Evolutionary conservation across 768 basidiomycete species (phyloP).

Genomic region (Mycena pura): DNA sequence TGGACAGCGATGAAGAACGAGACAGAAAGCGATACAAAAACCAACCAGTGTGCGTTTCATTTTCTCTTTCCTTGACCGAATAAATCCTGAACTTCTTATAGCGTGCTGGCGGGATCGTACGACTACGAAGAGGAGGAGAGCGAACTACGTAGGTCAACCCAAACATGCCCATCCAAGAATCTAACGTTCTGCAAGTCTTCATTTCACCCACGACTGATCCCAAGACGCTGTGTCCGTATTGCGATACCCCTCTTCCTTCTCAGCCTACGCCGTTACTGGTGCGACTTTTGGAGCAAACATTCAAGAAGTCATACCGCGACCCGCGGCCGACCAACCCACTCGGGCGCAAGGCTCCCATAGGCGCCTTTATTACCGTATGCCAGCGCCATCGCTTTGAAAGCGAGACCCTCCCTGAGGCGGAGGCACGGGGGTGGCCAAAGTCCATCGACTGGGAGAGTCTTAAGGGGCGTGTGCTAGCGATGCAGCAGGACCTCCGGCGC

Average conservation of each 20-base stretch:
- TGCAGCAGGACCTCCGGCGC: slow-evolving; percentile 53
- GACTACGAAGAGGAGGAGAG: slow-evolving; percentile 18
- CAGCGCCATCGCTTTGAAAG: slow-evolving; percentile 83
- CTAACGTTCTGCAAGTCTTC: slow-evolving; percentile 48
- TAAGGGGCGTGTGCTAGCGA: slow-evolving; percentile 56
- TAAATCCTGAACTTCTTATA: background rate
- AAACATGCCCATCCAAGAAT: background rate
- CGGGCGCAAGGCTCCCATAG: slow-evolving; percentile 63
- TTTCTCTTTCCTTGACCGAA: background rate
- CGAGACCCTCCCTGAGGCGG: slow-evolving; percentile 73
- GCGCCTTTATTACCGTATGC: slow-evolving; percentile 70
- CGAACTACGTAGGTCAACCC: slow-evolving; percentile 13
- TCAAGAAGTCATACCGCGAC: slow-evolving; percentile 61
- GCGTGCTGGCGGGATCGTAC: slow-evolving; percentile 4
- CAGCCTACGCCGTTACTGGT: slow-evolving; percentile 64
- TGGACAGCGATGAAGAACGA: slow-evolving; percentile 20
- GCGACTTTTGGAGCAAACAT: slow-evolving; percentile 58
- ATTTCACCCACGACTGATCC: slow-evolving; percentile 64
- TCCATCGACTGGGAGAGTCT: slow-evolving; percentile 68
- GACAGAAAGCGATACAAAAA: slow-evolving; percentile 23
- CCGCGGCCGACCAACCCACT: slow-evolving; percentile 72
- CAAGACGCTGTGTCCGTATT: slow-evolving; percentile 78
- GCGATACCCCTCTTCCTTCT: slow-evolving; percentile 72
- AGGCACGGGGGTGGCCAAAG: slow-evolving; percentile 78
- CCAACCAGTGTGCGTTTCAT: slow-evolving; percentile 1